Evolutionary conservation across 768 basidiomycete species (phyloP).

Genomic region (Lactifluus rugatus): DNA sequence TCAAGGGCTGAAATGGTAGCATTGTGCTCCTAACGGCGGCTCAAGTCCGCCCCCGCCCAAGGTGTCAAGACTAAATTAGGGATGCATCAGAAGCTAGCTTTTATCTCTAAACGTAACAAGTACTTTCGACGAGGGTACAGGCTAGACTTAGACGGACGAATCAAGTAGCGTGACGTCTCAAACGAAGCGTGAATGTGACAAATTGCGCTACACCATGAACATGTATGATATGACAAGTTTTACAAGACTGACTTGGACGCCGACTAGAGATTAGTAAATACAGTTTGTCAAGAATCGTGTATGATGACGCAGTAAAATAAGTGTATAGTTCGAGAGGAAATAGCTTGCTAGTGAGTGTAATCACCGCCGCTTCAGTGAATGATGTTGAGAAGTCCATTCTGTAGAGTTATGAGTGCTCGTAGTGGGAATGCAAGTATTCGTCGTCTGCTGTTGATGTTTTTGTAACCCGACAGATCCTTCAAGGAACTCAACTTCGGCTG

Average conservation of each 20-base stretch:
- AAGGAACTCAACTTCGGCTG: slow-evolving; percentile 44
- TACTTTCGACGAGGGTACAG: background rate
- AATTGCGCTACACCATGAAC: slow-evolving; percentile 7
- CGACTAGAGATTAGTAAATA: slow-evolving; percentile 14
- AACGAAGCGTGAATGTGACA: background rate
- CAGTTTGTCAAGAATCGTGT: slow-evolving; percentile 8
- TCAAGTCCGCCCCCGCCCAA: background rate
- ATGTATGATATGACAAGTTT: slow-evolving; percentile 10
- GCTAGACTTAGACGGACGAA: background rate
- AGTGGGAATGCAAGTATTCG: background rate
- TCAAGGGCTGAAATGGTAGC: background rate
- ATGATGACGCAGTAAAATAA: slow-evolving; percentile 5
- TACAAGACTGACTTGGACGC: slow-evolving; percentile 8
- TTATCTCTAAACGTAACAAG: slow-evolving; percentile 1
- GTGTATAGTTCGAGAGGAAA: slow-evolving; percentile 1
- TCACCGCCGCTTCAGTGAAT: slow-evolving; percentile 14
- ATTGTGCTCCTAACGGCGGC: background rate
- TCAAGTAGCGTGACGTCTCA: background rate
- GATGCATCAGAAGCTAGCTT: background rate
- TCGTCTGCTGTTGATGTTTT: slow-evolving; percentile 8
- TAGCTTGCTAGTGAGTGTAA: background rate
- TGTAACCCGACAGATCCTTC: slow-evolving; percentile 23
- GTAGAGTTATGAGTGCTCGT: background rate
- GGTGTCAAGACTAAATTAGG: background rate
- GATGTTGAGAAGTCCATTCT: slow-evolving; percentile 10